These are phyloP conservation scores for Alternaria consortialis DNA, from an alignment of 2,329 filamentous ascomycete species.

Conservation along the genomic window DNA sequence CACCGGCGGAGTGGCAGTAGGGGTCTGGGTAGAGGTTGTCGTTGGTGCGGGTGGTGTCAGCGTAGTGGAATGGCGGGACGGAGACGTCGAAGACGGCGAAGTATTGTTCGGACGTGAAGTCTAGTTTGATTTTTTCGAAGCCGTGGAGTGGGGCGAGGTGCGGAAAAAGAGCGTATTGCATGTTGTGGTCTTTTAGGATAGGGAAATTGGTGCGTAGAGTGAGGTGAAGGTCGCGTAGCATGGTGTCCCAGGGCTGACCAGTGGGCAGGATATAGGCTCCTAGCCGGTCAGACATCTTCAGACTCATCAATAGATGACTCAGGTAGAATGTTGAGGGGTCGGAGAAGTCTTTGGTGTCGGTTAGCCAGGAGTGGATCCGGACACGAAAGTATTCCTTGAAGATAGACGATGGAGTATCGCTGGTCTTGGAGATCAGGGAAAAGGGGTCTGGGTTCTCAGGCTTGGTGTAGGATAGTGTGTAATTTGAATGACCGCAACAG, in stretches of 20 bases:
- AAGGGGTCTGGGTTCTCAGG: neutral
- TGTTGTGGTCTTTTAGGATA: fast-evolving
- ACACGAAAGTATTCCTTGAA: neutral
- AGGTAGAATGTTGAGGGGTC: slow-evolving; percentile 14
- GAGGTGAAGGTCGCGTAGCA: neutral
- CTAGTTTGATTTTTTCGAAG: slow-evolving; percentile 23
- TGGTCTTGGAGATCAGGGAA: neutral
- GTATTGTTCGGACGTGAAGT: slow-evolving; percentile 18
- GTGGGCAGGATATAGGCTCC: neutral
- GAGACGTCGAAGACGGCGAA: slow-evolving; percentile 24
- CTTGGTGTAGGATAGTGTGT: neutral
- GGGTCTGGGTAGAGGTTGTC: slow-evolving; percentile 2
- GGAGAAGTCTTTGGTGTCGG: slow-evolving; percentile 14
- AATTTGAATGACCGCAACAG: neutral
- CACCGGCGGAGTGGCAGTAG: slow-evolving; percentile 2
- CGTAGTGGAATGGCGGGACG: slow-evolving; percentile 20
- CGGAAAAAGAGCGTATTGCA: neutral
- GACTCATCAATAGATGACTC: slow-evolving; percentile 1
- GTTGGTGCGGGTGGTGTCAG: neutral
- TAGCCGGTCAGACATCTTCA: neutral
- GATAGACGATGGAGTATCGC: neutral
- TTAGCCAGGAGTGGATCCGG: slow-evolving; percentile 4
- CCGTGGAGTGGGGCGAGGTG: slow-evolving; percentile 2
- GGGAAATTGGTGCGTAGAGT: neutral
- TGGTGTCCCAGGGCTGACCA: neutral